Evolutionary conservation across 306 rosid species (phyloP).

Genomic region (Mucuna pruriens): DNA sequence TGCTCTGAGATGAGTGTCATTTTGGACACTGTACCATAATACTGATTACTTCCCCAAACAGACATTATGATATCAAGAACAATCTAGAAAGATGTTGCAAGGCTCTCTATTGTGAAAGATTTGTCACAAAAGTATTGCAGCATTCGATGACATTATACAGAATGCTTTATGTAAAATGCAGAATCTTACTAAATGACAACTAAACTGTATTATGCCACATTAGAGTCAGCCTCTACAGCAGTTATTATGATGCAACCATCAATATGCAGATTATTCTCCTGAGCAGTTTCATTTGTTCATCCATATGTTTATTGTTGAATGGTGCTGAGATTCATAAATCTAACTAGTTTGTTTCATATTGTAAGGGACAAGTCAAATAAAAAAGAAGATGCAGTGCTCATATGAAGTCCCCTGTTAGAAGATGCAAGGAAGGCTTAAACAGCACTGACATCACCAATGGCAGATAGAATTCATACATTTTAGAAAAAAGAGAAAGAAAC

Average conservation of each 20-base stretch:
- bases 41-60: neutral
- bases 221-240: conserved; percentile 1
- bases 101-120: neutral
- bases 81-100: neutral
- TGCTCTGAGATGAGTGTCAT: conserved; percentile 21
- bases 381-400: conserved; percentile 9
- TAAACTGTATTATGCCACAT: conserved; percentile 18
- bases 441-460: conserved; percentile 29
- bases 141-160: neutral
- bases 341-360: conserved; percentile 5
- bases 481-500: conserved; percentile 14
- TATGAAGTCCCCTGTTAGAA: conserved; percentile 6
- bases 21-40: neutral
- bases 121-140: conserved; percentile 5
- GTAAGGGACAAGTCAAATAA: conserved; percentile 5
- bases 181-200: conserved; percentile 21
- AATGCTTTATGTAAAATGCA: neutral
- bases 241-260: neutral
- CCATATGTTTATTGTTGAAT: conserved; percentile 16
- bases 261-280: neutral
- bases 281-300: neutral
- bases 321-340: neutral
- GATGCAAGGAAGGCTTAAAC: conserved; percentile 9
- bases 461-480: neutral
- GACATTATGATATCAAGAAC: conserved; percentile 6